Base-by-base conservation (phyloP, 805 yeast genomes). In the Hanseniaspora taiwanica region DNA sequence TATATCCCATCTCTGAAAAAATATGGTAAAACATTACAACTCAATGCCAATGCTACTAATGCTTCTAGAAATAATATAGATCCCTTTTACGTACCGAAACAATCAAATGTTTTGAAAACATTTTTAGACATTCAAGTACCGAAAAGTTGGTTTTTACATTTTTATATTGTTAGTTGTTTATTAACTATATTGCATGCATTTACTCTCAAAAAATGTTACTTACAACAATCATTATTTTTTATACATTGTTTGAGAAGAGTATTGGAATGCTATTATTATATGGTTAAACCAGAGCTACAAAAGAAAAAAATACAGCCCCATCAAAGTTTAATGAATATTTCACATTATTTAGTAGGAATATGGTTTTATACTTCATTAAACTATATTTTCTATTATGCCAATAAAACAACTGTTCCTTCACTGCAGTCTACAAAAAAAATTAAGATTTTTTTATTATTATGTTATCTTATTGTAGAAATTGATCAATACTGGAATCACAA, bases 291-390 rank as follows among this genome's bases (percentile, higher is more conserved):
- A 17, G 13, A 37, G 19, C 4, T 6, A 5, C 40, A 36, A 16
- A 40, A 37, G n/a, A 17, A n/a, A 13, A 24, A n/a, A 10, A 34
- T 16, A 17, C 31, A 29, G 14, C n/a, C 18, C 16, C 16, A n/a
- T n/a, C n/a, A n/a, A 7, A 19, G 23, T 10, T 33, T 18, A 43
- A 81, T 81, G 64, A 78, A 80, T 50, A 49, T 79, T 27, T 62
- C 74, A 1, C 91, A 81, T 56, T 81, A 80, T 49, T 38, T 75
- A 1, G 78, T 71, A 3, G 93, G 91, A 0, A 25, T 78, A 3
- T 62, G 66, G 48, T 80, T 74, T 50, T 81, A 81, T 46, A 40
- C 71, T 0, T 54, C 69, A 1, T 59, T 77, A 8, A 66, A 73
- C 40, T 21, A 67, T 7, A 66, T 65, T 18, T 46, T 62, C 20